phyloP scores from a whole-genome alignment of 495 filamentous ascomycete genomes.

The Xylaria intraflava region DNA sequence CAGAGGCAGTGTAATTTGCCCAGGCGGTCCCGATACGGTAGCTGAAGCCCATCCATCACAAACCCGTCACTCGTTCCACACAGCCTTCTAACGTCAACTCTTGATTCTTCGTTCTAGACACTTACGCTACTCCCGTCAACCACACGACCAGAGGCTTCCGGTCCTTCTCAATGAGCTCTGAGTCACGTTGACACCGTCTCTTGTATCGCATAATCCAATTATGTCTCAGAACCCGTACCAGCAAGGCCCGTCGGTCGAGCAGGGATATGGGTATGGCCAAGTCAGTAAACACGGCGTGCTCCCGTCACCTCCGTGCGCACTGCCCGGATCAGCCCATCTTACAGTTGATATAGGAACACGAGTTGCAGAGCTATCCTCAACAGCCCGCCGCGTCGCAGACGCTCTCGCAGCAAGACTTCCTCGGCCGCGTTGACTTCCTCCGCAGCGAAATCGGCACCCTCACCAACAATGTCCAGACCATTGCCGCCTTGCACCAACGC shows the following conservation, averaged over 20 bases:
- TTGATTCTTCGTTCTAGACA: background rate
- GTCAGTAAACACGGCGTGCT: constrained; percentile 12
- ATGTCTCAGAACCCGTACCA: constrained; percentile 46
- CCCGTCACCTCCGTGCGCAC: background rate
- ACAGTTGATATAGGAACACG: constrained; percentile 26
- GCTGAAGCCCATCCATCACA: too few species aligned
- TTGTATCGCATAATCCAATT: background rate
- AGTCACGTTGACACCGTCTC: background rate
- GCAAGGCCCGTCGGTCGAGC: constrained; percentile 36
- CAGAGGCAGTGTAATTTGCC: too few species aligned
- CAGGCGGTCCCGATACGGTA: too few species aligned
- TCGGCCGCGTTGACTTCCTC: constrained; percentile 51
- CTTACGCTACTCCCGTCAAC: too few species aligned
- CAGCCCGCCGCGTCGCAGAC: constrained; percentile 24
- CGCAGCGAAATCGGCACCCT: constrained; percentile 53
- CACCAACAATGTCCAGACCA: constrained; percentile 46
- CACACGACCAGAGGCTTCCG: background rate
- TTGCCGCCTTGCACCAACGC: constrained; percentile 55
- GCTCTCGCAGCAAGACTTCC: constrained; percentile 52
- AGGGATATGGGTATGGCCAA: constrained; percentile 40
- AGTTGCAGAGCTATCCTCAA: constrained; percentile 32
- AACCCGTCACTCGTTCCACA: too few species aligned
- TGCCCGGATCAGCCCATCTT: background rate
- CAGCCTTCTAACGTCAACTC: background rate
- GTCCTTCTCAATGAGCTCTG: background rate